These are phyloP conservation scores for Mollisiaceae sp. DNA, from an alignment of 2,329 filamentous ascomycete genomes.

Conservation along the genomic window DNA sequence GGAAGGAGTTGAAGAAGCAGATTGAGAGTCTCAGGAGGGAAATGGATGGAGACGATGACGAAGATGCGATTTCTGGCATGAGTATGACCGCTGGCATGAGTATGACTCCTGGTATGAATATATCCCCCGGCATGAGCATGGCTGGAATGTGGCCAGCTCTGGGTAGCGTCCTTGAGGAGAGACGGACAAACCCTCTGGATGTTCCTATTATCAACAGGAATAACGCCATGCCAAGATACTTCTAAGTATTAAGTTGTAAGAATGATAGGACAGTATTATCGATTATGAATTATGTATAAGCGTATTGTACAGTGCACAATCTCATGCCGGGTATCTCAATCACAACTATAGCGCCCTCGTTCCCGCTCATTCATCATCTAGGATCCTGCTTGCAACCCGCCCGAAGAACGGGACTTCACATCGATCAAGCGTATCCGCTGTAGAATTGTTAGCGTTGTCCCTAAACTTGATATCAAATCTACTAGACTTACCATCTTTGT, in stretches of 20 bases:
- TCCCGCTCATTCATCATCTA: slow-evolving; percentile 75
- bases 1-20: slow-evolving; percentile 68
- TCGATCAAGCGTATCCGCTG: slow-evolving; percentile 63
- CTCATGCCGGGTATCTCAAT: slow-evolving; percentile 35
- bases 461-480: not conserved
- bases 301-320: slow-evolving; percentile 21
- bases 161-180: slow-evolving; percentile 28
- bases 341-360: slow-evolving; percentile 13
- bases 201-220: slow-evolving; percentile 9
- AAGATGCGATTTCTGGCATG: slow-evolving; percentile 14
- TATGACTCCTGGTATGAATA: slow-evolving; percentile 9
- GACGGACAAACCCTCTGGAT: slow-evolving; percentile 11
- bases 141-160: slow-evolving; percentile 31
- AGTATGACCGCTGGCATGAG: not conserved
- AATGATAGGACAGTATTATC: slow-evolving; percentile 19
- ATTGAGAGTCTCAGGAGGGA: slow-evolving; percentile 64
- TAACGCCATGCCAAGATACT: slow-evolving; percentile 28
- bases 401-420: slow-evolving; percentile 86
- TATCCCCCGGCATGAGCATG: slow-evolving; percentile 23
- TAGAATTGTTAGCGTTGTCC: slow-evolving; percentile 28
- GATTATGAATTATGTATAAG: slow-evolving; percentile 33
- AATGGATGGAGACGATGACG: slow-evolving; percentile 49
- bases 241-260: slow-evolving; percentile 11
- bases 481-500: slow-evolving; percentile 68
- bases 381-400: slow-evolving; percentile 80